These are phyloP conservation scores for Penicillium sp. DNA, from an alignment of 2,329 filamentous ascomycete species.

Conservation along the genomic window DNA sequence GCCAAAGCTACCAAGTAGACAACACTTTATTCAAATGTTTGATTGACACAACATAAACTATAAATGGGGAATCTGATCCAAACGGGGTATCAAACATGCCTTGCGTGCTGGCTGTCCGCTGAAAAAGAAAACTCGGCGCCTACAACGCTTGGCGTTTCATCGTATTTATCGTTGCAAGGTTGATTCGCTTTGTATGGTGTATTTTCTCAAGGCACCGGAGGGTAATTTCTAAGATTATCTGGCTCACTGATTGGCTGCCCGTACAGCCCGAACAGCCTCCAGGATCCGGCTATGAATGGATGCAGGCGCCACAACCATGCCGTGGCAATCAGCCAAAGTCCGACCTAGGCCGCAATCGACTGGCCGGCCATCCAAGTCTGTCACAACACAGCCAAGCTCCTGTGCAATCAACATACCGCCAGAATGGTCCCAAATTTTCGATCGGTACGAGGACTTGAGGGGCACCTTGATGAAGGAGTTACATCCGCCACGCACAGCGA, in stretches of 20 bases:
- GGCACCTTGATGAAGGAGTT: constrained; percentile 53
- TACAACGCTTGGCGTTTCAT: neutral
- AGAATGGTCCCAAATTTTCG: constrained; percentile 58
- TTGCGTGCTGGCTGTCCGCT: neutral
- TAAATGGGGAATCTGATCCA: neutral
- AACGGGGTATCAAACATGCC: constrained; percentile 6
- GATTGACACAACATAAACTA: neutral
- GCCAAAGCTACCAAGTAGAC: constrained; percentile 6
- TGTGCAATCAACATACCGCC: constrained; percentile 53
- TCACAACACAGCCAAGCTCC: constrained; percentile 53
- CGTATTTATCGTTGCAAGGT: neutral
- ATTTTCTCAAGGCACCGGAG: neutral
- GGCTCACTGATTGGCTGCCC: constrained; percentile 12
- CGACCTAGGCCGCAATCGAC: constrained; percentile 51
- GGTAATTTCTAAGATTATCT: neutral
- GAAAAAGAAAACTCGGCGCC: neutral
- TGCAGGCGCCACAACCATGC: constrained; percentile 43
- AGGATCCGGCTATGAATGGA: constrained; percentile 35
- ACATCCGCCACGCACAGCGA: constrained; percentile 49
- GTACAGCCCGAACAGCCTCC: constrained; percentile 27
- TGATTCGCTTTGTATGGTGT: neutral
- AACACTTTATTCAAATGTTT: neutral
- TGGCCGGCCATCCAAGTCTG: constrained; percentile 51
- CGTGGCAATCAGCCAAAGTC: constrained; percentile 39
- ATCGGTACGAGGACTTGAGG: constrained; percentile 43